Evolutionary conservation across 1,139 yeast species (phyloP), one percentile per base, ranked within the genome.

Genomic region (Sugiyamaella japonica): DNA sequence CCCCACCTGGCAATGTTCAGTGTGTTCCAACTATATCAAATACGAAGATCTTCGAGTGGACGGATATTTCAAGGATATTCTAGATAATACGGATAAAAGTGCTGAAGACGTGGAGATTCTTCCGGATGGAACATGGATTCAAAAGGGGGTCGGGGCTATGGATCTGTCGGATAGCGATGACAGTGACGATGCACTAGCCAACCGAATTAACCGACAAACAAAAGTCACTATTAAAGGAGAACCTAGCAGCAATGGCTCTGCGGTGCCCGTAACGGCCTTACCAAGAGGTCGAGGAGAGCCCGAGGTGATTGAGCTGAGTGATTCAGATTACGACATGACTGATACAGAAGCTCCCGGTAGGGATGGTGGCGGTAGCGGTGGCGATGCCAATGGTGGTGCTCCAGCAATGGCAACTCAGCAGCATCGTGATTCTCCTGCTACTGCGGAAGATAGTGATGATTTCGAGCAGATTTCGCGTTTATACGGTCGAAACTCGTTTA

Each of bases 1-100:
- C 0, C 70, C 75, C n/a, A 70, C 75, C 0, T 76, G 79, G 79
- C 59, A 60, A 20, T 76, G 79, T 55, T 76, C 78, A 0, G 61
- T 74, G 1, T 76, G 79, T 59, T 69, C 70, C 57, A 63, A 63
- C n/a, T 51, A 55, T n/a, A 63, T 72, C 17, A 58, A 59, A 7
- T 67, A 61, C 52, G 66, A 63, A 2, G 68, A 70, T 31, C 55
- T 75, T 7, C 70, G 70, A 0, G 69, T 75, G 1, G 77, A 74
- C 54, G 76, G 71, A 45, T 74, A 68, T 55, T 64, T 72, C 53
- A 54, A 56, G 38, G 71, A 72, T 17, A 69, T 74, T 13, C 58
- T 74, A 42, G 56, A 62, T 8, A 53, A 55, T 2, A 68, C 74
- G 0, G 53, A 59, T 2, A 56, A 56, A 3, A 63, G 63, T 10